phyloP scores from a whole-genome alignment of 805 yeast species.

The Metschnikowia orientalis region DNA sequence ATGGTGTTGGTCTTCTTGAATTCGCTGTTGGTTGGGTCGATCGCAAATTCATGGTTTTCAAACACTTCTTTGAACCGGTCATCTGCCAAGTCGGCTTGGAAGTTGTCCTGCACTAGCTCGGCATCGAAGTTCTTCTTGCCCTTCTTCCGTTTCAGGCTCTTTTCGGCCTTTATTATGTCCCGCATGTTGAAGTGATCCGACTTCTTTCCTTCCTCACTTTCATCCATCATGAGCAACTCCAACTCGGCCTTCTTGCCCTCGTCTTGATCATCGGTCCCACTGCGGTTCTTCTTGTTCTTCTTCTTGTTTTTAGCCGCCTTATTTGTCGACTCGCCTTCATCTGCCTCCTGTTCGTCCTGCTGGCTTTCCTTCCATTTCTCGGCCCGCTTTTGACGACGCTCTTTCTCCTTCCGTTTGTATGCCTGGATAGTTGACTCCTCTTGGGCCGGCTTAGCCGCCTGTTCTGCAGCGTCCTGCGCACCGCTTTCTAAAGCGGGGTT shows the following conservation, averaged over 20 bases:
- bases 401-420: constrained; percentile 84
- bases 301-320: constrained; percentile 12
- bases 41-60: constrained; percentile 85
- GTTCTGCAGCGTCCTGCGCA: too few relatives aligned
- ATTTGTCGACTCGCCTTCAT: constrained; percentile 3
- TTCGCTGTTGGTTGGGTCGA: constrained; percentile 91
- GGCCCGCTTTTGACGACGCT: constrained; percentile 81
- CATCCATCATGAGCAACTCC: constrained; percentile 69
- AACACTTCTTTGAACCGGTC: constrained; percentile 80
- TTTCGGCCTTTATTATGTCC: constrained; percentile 71
- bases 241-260: constrained; percentile 53
- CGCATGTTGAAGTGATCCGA: constrained; percentile 71
- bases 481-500: constrained; percentile 92
- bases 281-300: constrained; percentile 26
- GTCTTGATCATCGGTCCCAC: constrained; percentile 7
- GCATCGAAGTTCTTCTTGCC: constrained; percentile 51
- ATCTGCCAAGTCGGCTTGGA: constrained; percentile 72
- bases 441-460: constrained; percentile 20
- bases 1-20: constrained; percentile 83
- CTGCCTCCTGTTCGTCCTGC: constrained; percentile 49
- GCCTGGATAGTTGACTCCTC: constrained; percentile 76
- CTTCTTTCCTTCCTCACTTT: constrained; percentile 41
- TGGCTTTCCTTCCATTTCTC: constrained; percentile 65
- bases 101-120: constrained; percentile 42
- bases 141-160: constrained; percentile 46